Base-by-base conservation (phyloP, 1,284 basidiomycete species). In the Hymenochaete sp. region DNA sequence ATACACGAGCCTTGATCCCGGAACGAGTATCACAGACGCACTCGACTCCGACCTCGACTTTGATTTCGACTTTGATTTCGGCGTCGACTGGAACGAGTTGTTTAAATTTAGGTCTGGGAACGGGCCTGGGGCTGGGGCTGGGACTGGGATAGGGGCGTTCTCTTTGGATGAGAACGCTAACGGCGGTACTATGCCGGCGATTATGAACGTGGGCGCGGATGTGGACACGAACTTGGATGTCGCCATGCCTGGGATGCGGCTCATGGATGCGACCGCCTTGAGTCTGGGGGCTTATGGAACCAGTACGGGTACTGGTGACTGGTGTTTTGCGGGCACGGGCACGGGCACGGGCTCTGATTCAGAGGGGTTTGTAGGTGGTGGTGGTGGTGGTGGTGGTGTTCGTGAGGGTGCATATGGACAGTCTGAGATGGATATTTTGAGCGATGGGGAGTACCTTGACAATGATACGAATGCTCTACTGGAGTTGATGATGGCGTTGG, bases 201-300 rank as follows among this genome's bases (percentile, higher is more conserved):
- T n/a, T n/a, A n/a, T n/a, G n/a, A n/a, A n/a, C 14, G 32, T 35
- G 5, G 32, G 21, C 13, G 5, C 32, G 5, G 13, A 19, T 5
- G 13, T 5, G 32, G 32, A 19, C 8, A 35, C 32, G 5, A 40
- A 44, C 32, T 35, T 49, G 47, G 47, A 49, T 25, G 31, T 24
- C 4, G 31, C 36, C 6, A 44, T 49, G 42, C 47, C 42, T 40
- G 47, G 47, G 11, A 26, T 49, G 29, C 26, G 47, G 4, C 18
- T 49, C 14, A 40, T 49, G 13, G 47, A 44, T 26, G 36, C 42
- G 11, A 39, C 35, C 14, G 37, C n/a, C n/a, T n/a, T n/a, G n/a
- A n/a, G n/a, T n/a, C n/a, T n/a, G n/a, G n/a, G n/a, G n/a, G n/a
- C n/a, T n/a, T n/a, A n/a, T n/a, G n/a, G n/a, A n/a, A n/a, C n/a